These are phyloP conservation scores for Clonostachys rhizophaga DNA, from an alignment of 2,329 filamentous ascomycete species.

Conservation along the genomic window DNA sequence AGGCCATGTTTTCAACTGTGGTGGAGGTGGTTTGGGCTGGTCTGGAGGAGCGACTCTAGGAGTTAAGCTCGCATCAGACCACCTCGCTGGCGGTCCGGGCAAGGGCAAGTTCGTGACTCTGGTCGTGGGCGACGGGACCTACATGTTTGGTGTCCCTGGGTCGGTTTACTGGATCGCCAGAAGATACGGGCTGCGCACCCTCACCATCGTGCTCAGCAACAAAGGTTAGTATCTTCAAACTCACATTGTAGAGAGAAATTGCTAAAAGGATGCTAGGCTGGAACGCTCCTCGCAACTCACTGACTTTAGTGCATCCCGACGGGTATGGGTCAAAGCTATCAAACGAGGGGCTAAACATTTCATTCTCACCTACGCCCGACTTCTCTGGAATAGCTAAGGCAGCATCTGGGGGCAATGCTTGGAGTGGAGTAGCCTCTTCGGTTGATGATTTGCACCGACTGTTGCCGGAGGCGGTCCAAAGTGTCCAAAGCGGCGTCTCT, in stretches of 20 bases:
- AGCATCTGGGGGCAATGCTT: slow-evolving; percentile 48
- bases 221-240: slow-evolving; percentile 28
- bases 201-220: slow-evolving; percentile 54
- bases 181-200: slow-evolving; percentile 48
- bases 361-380: slow-evolving; percentile 52
- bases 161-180: slow-evolving; percentile 53
- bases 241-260: slow-evolving; percentile 4
- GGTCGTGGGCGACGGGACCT: slow-evolving; percentile 54
- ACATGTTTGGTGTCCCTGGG: slow-evolving; percentile 47
- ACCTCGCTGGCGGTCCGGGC: slow-evolving; percentile 26
- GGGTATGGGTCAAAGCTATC: slow-evolving; percentile 47
- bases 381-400: slow-evolving; percentile 58
- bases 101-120: slow-evolving; percentile 48
- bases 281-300: slow-evolving; percentile 54
- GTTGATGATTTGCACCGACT: slow-evolving; percentile 38
- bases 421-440: slow-evolving; percentile 40
- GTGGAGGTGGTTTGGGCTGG: slow-evolving; percentile 74
- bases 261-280: slow-evolving; percentile 31
- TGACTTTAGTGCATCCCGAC: slow-evolving; percentile 53
- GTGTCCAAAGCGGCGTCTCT: slow-evolving; percentile 42
- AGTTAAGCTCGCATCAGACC: slow-evolving; percentile 60
- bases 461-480: slow-evolving; percentile 43
- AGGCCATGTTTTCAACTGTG: slow-evolving; percentile 72
- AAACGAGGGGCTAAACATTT: slow-evolving; percentile 60
- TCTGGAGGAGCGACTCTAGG: slow-evolving; percentile 70